A percentile compares a stretch with the other conserved stretches of the same genome.
These are phyloP conservation scores for Marsdenia floribunda DNA, from an alignment of 257 asterid species.

Conservation along the genomic window DNA sequence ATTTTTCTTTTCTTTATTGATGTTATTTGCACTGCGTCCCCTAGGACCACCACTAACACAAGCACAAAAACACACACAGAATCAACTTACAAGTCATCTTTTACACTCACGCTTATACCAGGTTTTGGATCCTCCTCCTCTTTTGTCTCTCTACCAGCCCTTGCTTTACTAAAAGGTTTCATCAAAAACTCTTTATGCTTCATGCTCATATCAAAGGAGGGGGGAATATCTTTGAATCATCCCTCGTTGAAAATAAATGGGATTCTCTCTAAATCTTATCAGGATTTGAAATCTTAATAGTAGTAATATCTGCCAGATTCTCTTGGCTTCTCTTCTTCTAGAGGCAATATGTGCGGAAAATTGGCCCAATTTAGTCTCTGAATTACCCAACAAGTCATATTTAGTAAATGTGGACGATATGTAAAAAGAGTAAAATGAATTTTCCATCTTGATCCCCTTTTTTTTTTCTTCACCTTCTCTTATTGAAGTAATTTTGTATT, in stretches of 20 bases:
- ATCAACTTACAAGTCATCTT: constrained; percentile 26
- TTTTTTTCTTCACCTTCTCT: no score
- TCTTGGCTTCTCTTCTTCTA: no score
- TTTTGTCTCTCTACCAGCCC: not conserved
- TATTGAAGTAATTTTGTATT: no score
- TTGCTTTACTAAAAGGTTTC: constrained; percentile 28
- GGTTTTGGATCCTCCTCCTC: constrained; percentile 16
- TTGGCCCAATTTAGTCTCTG: no score
- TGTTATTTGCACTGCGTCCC: constrained; percentile 8
- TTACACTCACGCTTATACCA: constrained; percentile 45
- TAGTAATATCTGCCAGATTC: not conserved
- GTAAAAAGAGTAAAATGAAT: not conserved
- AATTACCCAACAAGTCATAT: no score
- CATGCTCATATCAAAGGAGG: constrained; percentile 7
- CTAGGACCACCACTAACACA: constrained; percentile 56
- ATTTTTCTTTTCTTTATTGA: constrained; percentile 5
- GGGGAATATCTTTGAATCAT: constrained; percentile 8
- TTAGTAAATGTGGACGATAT: no score
- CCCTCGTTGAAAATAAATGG: constrained; percentile 2
- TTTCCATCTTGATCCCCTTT: not conserved
- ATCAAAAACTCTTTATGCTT: constrained; percentile 3
- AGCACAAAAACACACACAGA: constrained; percentile 30
- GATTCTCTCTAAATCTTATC: not conserved
- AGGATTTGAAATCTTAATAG: not conserved
- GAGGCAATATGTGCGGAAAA: no score